phyloP scores from a whole-genome alignment of 768 basidiomycete genomes.

The Termitomyces sp. region DNA sequence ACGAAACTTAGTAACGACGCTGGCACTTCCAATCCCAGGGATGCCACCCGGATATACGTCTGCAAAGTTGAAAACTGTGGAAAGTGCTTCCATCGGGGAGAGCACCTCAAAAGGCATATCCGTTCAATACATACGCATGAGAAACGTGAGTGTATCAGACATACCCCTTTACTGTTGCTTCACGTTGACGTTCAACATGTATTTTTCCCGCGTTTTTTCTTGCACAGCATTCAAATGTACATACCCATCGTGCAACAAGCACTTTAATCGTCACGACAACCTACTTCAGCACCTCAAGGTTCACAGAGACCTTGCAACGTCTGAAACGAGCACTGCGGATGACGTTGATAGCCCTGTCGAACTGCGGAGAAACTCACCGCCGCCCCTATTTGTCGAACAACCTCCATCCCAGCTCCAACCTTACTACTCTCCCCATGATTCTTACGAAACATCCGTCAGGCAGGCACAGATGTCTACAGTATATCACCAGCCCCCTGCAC shows the following conservation, averaged over 20 bases:
- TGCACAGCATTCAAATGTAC: conserved; percentile 68
- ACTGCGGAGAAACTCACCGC: conserved; percentile 4
- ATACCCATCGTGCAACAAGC: conserved; percentile 61
- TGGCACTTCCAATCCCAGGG: conserved; percentile 14
- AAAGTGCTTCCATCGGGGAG: conserved; percentile 77
- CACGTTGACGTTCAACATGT: conserved; percentile 11
- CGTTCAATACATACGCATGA: conserved; percentile 79
- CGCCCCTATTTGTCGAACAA: conserved; percentile 9
- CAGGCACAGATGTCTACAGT: conserved; percentile 1
- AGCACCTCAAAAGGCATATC: conserved; percentile 82
- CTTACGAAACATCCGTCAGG: conserved; percentile 9
- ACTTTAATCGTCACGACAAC: conserved; percentile 79
- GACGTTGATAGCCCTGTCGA: conserved; percentile 11
- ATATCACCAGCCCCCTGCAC: conserved; percentile 4
- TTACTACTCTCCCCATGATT: conserved; percentile 7
- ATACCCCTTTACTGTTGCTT: conserved; percentile 8
- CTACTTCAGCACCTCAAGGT: conserved; percentile 76
- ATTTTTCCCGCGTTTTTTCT: conserved; percentile 12
- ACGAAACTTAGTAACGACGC: conserved; percentile 29
- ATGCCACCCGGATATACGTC: conserved; percentile 38
- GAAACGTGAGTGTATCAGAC: conserved; percentile 55
- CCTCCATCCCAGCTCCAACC: conserved; percentile 9
- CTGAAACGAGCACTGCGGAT: conserved; percentile 11
- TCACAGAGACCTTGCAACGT: conserved; percentile 39
- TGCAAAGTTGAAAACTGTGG: conserved; percentile 70